Evolutionary conservation across 306 rosid genomes (phyloP).

Genomic region (Malus sieversii): DNA sequence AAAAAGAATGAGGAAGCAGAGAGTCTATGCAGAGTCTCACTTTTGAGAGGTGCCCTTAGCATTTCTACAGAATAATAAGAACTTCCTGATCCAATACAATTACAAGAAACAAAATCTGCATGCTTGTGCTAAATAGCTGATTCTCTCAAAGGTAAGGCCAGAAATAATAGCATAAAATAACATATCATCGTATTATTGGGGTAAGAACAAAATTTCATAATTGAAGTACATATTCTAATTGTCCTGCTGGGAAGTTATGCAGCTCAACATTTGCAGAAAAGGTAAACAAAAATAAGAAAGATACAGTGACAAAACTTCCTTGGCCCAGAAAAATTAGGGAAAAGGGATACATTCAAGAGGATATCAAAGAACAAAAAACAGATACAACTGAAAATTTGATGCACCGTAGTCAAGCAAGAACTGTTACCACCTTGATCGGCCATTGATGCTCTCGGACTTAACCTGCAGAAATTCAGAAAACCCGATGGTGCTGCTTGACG

Average conservation of each 20-base stretch:
- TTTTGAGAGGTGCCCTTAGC: no score
- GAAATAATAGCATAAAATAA: neutral
- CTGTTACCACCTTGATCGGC: conserved; percentile 4
- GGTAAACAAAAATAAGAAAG: neutral
- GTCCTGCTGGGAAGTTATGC: neutral
- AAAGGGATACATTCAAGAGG: conserved; percentile 44
- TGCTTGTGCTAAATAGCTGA: neutral
- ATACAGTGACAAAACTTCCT: conserved; percentile 48
- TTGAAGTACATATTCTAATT: neutral
- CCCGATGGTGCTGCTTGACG: neutral
- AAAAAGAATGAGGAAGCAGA: no score
- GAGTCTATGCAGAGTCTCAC: no score
- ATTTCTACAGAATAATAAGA: no score
- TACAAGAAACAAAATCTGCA: no score
- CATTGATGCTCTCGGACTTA: neutral
- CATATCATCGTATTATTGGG: neutral
- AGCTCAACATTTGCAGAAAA: neutral
- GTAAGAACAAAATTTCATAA: neutral
- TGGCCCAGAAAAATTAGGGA: conserved; percentile 60
- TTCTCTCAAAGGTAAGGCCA: neutral
- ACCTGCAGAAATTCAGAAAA: neutral
- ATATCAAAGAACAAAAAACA: conserved; percentile 3
- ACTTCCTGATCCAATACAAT: no score
- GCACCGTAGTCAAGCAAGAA: conserved; percentile 8
- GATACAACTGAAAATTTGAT: neutral